phyloP scores from a whole-genome alignment of 2,329 filamentous ascomycete genomes.

The Ilyonectria sp. region DNA sequence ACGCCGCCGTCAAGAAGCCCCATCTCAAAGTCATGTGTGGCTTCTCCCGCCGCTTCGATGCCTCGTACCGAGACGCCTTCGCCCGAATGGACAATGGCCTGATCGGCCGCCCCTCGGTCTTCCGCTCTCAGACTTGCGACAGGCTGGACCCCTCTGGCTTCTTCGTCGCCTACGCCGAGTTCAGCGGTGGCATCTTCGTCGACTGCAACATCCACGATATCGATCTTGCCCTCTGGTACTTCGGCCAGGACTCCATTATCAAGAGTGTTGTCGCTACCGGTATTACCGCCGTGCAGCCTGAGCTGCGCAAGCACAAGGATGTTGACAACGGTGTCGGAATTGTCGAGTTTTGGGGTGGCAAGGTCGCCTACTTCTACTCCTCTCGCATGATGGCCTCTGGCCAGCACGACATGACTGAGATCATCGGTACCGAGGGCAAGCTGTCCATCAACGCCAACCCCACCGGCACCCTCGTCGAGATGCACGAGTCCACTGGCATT shows the following conservation, averaged over 20 bases:
- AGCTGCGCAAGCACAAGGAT: constrained; percentile 51
- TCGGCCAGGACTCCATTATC: constrained; percentile 50
- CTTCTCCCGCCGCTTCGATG: constrained; percentile 68
- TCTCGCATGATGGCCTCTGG: constrained; percentile 80
- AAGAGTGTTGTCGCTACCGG: constrained; percentile 52
- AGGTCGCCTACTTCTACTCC: constrained; percentile 76
- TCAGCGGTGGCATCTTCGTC: constrained; percentile 78
- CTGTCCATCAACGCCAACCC: constrained; percentile 74
- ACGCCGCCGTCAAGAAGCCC: constrained; percentile 69
- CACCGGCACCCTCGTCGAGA: constrained; percentile 67
- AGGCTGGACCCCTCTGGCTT: constrained; percentile 77
- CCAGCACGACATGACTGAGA: constrained; percentile 77
- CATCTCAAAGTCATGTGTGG: constrained; percentile 74
- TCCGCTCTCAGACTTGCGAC: constrained; percentile 79
- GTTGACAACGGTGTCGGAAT: constrained; percentile 62
- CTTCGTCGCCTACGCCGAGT: constrained; percentile 78
- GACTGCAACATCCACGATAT: constrained; percentile 82
- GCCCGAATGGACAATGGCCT: constrained; percentile 64
- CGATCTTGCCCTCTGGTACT: constrained; percentile 54
- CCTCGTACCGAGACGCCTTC: constrained; percentile 75
- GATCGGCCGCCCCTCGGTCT: constrained; percentile 73
- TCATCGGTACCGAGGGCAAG: constrained; percentile 78
- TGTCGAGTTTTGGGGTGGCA: constrained; percentile 76
- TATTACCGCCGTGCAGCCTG: constrained; percentile 52
- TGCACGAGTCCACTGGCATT: constrained; percentile 65